phyloP scores from a whole-genome alignment of 2,329 filamentous ascomycete species.

The Epichloe aotearoae region DNA sequence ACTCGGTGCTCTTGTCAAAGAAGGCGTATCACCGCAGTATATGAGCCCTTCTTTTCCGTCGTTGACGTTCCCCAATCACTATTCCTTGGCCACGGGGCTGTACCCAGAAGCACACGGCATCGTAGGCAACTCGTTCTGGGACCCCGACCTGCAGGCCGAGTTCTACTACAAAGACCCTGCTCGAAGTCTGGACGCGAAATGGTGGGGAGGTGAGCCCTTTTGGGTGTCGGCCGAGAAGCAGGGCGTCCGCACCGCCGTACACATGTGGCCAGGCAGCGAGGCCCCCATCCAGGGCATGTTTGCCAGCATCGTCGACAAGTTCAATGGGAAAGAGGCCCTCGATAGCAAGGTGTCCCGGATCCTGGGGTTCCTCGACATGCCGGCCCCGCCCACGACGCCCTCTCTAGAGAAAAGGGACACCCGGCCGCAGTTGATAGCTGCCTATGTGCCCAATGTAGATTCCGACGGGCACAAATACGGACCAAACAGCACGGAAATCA shows the following conservation, averaged over 20 bases:
- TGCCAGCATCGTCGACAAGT: constrained; percentile 73
- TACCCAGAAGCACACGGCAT: constrained; percentile 89
- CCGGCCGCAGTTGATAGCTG: constrained; percentile 81
- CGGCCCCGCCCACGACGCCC: constrained; percentile 51
- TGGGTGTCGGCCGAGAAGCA: constrained; percentile 88
- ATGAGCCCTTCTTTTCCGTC: constrained; percentile 94
- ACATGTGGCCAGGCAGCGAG: constrained; percentile 98
- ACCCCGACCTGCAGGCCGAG: constrained; percentile 59
- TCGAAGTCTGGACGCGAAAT: constrained; percentile 69
- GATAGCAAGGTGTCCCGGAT: constrained; percentile 66
- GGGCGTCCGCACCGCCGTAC: constrained; percentile 66
- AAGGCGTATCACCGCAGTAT: constrained; percentile 80
- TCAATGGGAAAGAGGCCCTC: constrained; percentile 63
- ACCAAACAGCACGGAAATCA: constrained; percentile 88
- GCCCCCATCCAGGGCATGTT: constrained; percentile 65
- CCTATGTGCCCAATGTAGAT: constrained; percentile 91
- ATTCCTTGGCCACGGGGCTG: constrained; percentile 80
- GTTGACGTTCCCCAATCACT: constrained; percentile 94
- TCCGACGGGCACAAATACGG: constrained; percentile 76
- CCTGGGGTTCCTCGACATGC: constrained; percentile 71
- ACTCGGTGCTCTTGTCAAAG: constrained; percentile 61
- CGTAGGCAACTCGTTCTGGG: constrained; percentile 92
- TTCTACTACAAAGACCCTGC: constrained; percentile 77
- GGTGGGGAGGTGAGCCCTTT: constrained; percentile 85
- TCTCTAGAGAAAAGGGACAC: constrained; percentile 35